A percentile compares a stretch with the other conserved stretches of the same genome.
Conservation (phyloP, 2,329 filamentous ascomycete species). For the Botryotinia calthae region DNA sequence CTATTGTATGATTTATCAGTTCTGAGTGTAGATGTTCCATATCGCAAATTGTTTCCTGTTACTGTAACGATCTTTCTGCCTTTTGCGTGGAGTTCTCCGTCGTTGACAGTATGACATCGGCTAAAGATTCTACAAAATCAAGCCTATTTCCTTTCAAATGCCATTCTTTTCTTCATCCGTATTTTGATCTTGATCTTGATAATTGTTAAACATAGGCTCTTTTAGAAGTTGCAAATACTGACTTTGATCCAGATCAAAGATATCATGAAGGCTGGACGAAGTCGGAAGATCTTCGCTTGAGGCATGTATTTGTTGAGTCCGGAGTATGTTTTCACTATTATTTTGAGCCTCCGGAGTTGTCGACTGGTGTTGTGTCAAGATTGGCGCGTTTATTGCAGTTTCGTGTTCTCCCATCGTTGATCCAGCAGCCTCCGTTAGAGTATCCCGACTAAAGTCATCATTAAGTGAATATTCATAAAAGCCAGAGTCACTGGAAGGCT, state of each 20-base stretch:
- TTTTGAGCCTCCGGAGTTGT: not conserved
- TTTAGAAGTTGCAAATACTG: not conserved
- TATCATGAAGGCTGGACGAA: not conserved
- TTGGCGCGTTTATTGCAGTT: not conserved
- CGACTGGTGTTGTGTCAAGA: not conserved
- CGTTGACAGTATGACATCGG: not conserved
- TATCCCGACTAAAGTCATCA: not conserved
- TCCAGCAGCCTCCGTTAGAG: not conserved
- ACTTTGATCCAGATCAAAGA: not conserved
- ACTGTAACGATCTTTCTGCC: not conserved
- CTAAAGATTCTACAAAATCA: not conserved
- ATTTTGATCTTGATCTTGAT: not conserved
- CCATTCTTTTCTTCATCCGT: not conserved
- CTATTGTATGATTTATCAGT: too few relatives aligned
- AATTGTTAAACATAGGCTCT: not conserved
- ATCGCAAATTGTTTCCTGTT: not conserved
- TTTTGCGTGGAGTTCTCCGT: not conserved
- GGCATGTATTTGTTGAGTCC: not conserved
- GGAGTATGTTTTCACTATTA: not conserved
- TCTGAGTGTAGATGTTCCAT: not conserved
- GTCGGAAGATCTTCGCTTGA: not conserved
- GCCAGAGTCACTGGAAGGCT: not conserved
- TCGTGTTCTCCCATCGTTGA: not conserved
- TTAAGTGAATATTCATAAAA: not conserved
- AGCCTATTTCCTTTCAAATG: not conserved